Base-by-base conservation (phyloP, 1,284 basidiomycete species). In the Ganoderma boninense region DNA sequence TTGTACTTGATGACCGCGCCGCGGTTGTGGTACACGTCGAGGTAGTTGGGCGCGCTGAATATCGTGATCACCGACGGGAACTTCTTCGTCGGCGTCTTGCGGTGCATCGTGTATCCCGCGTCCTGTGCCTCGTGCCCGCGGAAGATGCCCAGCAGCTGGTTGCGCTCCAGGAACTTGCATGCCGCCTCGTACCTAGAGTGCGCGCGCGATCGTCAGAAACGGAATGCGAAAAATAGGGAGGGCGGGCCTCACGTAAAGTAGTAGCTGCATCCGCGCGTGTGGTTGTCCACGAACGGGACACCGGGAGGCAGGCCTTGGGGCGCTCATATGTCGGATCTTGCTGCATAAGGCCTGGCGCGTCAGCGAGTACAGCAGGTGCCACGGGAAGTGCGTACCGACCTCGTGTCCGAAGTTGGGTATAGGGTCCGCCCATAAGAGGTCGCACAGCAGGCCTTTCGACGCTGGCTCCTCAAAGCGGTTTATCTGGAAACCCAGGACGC, bases 51-150 rank as follows among this genome's bases (percentile, higher is more conserved):
- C 1, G 96, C 97, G n/a, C 93, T 95, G 84, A 98, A 97, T 76
- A 97, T 95, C 60, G 95, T 98, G 84, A 98, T 97, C 67, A 98
- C 95, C 2, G 96, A 97, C 1, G 96, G 96, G 78, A 93, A 93
- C 72, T 95, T 95, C 83, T 96, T 96, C 43, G 92, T 95, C 69
- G 94, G 93, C 8, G 96, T 97, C 83, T 97, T 97, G 74, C 94
- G 90, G 83, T 96, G 94, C 96, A 98, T 98, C 60, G 95, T 92
- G 80, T 96, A 98, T 89, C 98, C 97, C 26, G 96, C 95, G 82
- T 99, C 97, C 82, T 99, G 97, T 1, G 97, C 97, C 84, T 99
- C 97, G 78, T 99, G 97, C 14, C 97, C 98, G 66, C 98, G 92
- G 75, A 99, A 97, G 76, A 99, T 93, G 16, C 97, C 96, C 29